These are phyloP conservation scores for Lentinula boryana DNA, from an alignment of 768 basidiomycete species.

Conservation along the genomic window DNA sequence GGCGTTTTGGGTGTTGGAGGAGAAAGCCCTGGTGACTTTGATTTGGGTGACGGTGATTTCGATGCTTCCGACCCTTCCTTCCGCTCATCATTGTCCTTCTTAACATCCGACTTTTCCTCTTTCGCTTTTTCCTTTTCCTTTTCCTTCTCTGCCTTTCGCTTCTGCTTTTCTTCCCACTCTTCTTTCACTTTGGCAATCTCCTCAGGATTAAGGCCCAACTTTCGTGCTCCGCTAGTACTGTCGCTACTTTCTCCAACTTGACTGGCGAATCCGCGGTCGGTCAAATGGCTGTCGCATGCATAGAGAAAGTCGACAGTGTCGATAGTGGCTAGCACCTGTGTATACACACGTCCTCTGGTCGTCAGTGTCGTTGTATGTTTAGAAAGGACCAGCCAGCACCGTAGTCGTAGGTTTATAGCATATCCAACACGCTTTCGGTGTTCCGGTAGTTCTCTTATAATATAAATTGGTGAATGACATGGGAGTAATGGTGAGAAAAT, in stretches of 20 bases:
- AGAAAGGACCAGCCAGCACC: slow-evolving; percentile 29
- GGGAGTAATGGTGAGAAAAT: not conserved
- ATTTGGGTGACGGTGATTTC: slow-evolving; percentile 22
- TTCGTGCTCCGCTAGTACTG: slow-evolving; percentile 24
- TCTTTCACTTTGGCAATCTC: slow-evolving; percentile 74
- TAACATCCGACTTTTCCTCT: slow-evolving; percentile 12
- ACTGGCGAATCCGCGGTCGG: slow-evolving; percentile 71
- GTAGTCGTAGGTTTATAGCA: slow-evolving; percentile 78
- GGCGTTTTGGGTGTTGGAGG: slow-evolving; percentile 30
- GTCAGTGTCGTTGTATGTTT: not conserved
- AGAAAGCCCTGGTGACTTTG: slow-evolving; percentile 15
- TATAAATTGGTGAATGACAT: slow-evolving; percentile 84
- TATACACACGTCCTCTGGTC: not conserved
- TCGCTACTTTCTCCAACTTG: slow-evolving; percentile 33
- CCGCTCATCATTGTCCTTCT: slow-evolving; percentile 8
- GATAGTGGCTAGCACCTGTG: slow-evolving; percentile 57
- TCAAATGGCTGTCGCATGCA: slow-evolving; percentile 74
- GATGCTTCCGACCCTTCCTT: slow-evolving; percentile 21
- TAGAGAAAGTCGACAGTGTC: slow-evolving; percentile 85
- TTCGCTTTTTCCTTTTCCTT: slow-evolving; percentile 28
- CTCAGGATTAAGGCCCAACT: slow-evolving; percentile 47
- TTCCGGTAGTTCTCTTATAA: slow-evolving; percentile 84
- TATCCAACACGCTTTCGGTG: slow-evolving; percentile 70
- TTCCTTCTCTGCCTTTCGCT: slow-evolving; percentile 48
- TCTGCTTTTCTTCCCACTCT: slow-evolving; percentile 77